phyloP scores from a whole-genome alignment of 768 basidiomycete species.

The Lactarius sanguifluus region DNA sequence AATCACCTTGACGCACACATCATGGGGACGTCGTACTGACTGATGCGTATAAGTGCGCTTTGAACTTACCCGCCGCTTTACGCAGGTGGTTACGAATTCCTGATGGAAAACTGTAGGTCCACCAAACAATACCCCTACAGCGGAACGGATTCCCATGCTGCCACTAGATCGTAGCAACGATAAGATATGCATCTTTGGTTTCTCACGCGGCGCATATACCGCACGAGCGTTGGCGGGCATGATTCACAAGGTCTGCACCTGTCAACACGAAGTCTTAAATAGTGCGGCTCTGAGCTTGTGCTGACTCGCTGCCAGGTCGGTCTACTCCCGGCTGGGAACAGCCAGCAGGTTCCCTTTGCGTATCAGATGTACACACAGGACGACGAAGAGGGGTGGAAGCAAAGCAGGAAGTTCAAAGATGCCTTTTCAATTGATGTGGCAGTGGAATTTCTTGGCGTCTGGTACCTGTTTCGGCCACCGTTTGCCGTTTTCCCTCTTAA shows the following conservation, averaged over 20 bases:
- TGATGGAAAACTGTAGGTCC: slow-evolving; percentile 69
- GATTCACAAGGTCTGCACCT: slow-evolving; percentile 50
- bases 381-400: slow-evolving; percentile 58
- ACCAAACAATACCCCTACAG: neutral
- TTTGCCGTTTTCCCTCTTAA: neutral
- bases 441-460: slow-evolving; percentile 72
- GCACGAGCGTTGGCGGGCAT: slow-evolving; percentile 71
- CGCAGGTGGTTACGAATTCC: slow-evolving; percentile 69
- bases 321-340: slow-evolving; percentile 64
- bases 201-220: slow-evolving; percentile 75
- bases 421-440: slow-evolving; percentile 72
- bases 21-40: slow-evolving; percentile 47
- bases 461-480: slow-evolving; percentile 36
- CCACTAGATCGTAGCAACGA: slow-evolving; percentile 61
- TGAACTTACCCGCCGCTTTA: neutral
- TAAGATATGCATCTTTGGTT: slow-evolving; percentile 77
- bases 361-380: slow-evolving; percentile 68
- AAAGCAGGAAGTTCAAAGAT: slow-evolving; percentile 68
- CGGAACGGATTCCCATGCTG: neutral
- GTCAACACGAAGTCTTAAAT: no score
- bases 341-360: slow-evolving; percentile 77
- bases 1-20: slow-evolving; percentile 66
- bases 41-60: neutral
- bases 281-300: slow-evolving; percentile 35
- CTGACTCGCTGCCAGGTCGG: slow-evolving; percentile 50